Evolutionary conservation across 1,284 basidiomycete genomes (phyloP).

Genomic region (Neonothopanus nambi): DNA sequence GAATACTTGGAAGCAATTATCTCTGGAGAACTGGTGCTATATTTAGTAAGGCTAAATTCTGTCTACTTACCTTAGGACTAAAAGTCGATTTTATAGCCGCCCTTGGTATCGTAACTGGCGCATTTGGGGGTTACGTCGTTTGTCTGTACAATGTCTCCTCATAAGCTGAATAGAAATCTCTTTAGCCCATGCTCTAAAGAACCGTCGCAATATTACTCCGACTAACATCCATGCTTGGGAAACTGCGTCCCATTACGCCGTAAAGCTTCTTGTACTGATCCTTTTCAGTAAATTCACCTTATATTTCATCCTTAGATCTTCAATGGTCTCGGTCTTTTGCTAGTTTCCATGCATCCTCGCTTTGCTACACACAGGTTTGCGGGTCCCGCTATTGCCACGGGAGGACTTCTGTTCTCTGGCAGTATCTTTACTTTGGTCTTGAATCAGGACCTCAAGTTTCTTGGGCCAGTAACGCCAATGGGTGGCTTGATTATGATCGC

Average conservation of each 20-base stretch:
- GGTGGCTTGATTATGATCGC: slow-evolving; percentile 76
- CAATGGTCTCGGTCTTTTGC: slow-evolving; percentile 76
- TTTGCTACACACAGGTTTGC: slow-evolving; percentile 67
- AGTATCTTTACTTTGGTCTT: slow-evolving; percentile 70
- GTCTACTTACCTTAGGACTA: neutral
- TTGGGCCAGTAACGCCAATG: slow-evolving; percentile 78
- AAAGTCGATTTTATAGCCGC: neutral
- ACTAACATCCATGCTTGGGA: slow-evolving; percentile 61
- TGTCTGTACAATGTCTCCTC: neutral
- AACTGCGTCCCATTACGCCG: slow-evolving; percentile 65
- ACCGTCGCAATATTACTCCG: slow-evolving; percentile 46
- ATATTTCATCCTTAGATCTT: slow-evolving; percentile 49
- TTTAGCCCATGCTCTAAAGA: slow-evolving; percentile 58
- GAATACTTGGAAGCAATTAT: slow-evolving; percentile 20
- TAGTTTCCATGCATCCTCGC: slow-evolving; percentile 71
- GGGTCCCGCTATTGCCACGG: slow-evolving; percentile 67
- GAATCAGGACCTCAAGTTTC: slow-evolving; percentile 53
- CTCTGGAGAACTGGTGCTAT: slow-evolving; percentile 39
- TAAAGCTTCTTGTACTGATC: slow-evolving; percentile 31
- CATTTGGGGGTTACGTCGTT: slow-evolving; percentile 53
- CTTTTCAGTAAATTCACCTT: neutral
- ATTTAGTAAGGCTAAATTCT: neutral
- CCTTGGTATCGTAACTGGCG: slow-evolving; percentile 61
- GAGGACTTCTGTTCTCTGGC: slow-evolving; percentile 69
- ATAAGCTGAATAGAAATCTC: neutral